Conservation (phyloP, 176 grass and related monocot species). For the Oryza meyeriana region DNA sequence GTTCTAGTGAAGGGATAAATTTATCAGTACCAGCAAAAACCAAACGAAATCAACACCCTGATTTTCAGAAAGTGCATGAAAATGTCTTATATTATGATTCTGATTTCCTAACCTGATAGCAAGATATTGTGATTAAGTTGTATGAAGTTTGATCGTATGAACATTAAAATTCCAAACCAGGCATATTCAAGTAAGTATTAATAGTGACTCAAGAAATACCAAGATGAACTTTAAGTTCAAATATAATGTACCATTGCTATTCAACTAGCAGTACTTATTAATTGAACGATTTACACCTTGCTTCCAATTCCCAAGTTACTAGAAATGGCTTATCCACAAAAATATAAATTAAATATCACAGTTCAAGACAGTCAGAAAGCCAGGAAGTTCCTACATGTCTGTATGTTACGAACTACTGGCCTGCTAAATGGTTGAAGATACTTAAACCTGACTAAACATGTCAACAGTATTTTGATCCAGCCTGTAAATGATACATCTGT, state of each 20-base stretch:
- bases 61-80: not conserved
- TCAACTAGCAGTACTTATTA: not conserved
- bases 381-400: not conserved
- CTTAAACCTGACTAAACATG: not conserved
- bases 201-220: not conserved
- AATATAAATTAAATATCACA: not conserved
- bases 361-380: not conserved
- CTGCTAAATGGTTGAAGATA: not conserved
- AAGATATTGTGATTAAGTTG: not conserved
- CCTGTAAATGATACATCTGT: not conserved
- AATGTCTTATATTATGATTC: not conserved
- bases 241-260: not conserved
- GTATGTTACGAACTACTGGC: not conserved
- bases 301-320: not conserved
- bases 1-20: not conserved
- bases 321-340: not conserved
- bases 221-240: not conserved
- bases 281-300: not conserved
- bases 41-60: not conserved
- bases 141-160: not conserved
- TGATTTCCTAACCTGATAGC: not conserved
- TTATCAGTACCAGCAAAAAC: not conserved
- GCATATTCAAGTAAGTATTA: not conserved
- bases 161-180: too few species aligned
- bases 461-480: not conserved